Percentiles rank a stretch among this genome's conserved stretches.
phyloP scores from a whole-genome alignment of 2,329 filamentous ascomycete genomes.

The Ophiocordyceps camponoti-saundersi region DNA sequence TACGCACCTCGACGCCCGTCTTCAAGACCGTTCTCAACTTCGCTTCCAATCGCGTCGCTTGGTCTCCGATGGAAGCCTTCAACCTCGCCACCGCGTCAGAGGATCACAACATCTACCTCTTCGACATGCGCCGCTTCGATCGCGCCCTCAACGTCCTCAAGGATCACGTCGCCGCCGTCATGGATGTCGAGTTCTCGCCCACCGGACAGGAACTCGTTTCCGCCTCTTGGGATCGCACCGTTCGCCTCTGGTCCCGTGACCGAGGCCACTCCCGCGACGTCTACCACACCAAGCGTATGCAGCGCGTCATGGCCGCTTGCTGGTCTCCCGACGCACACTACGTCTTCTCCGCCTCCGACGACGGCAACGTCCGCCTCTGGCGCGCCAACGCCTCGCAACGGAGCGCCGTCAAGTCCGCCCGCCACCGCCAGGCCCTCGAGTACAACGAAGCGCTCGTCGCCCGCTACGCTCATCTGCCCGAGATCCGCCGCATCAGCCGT shows the following conservation, averaged over 20 bases:
- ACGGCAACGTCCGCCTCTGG: constrained; percentile 81
- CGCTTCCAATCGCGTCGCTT: constrained; percentile 67
- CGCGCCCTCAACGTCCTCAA: constrained; percentile 79
- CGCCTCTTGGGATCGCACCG: constrained; percentile 69
- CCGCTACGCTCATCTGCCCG: constrained; percentile 88
- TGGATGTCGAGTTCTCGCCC: constrained; percentile 91
- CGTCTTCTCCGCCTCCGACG: constrained; percentile 78
- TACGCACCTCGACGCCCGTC: constrained; percentile 71
- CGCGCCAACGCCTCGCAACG: constrained; percentile 69
- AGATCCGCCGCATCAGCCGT: constrained; percentile 75
- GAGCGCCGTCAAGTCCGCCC: constrained; percentile 69
- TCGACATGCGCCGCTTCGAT: constrained; percentile 85
- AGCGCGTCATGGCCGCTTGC: constrained; percentile 70
- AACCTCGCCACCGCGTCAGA: constrained; percentile 89
- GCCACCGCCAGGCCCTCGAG: constrained; percentile 75
- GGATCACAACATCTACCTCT: constrained; percentile 77
- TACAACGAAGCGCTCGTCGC: constrained; percentile 76
- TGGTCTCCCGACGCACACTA: constrained; percentile 88
- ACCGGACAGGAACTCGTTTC: constrained; percentile 88
- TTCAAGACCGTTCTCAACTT: constrained; percentile 69
- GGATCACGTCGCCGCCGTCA: constrained; percentile 78
- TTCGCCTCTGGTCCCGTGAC: constrained; percentile 69
- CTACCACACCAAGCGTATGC: constrained; percentile 97
- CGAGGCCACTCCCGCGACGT: constrained; percentile 78
- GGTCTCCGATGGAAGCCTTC: constrained; percentile 96